phyloP scores from a whole-genome alignment of 2,329 filamentous ascomycete genomes.

The Ophiostoma piceae region DNA sequence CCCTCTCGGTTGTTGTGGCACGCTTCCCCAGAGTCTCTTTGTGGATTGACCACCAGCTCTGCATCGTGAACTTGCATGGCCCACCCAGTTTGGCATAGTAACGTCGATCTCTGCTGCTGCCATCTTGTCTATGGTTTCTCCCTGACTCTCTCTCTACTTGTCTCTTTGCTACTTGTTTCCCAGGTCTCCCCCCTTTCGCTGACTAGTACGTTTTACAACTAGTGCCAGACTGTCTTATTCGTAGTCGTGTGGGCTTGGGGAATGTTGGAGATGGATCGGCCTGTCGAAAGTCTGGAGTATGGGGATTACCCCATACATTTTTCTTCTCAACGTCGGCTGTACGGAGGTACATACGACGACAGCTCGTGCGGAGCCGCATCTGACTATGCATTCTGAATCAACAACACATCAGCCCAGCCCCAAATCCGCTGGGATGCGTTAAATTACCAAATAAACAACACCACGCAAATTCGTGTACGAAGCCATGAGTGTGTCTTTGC shows the following conservation, averaged over 20 bases:
- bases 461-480: neutral
- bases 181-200: neutral
- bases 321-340: slow-evolving; percentile 14
- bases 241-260: slow-evolving; percentile 7
- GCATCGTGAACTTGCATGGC: neutral
- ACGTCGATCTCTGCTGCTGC: neutral
- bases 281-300: neutral
- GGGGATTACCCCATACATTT: slow-evolving; percentile 7
- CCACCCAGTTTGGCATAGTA: neutral
- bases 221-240: neutral
- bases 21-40: neutral
- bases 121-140: neutral
- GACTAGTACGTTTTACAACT: neutral
- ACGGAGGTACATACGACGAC: slow-evolving; percentile 15
- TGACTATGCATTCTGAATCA: slow-evolving; percentile 15
- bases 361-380: slow-evolving; percentile 21
- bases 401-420: neutral
- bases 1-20: neutral
- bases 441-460: neutral
- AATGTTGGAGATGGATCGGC: slow-evolving; percentile 1
- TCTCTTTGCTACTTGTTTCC: neutral
- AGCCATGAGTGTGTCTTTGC: neutral
- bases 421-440: neutral
- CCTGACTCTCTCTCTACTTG: neutral
- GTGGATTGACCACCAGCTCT: neutral